A percentile compares a stretch with the other conserved stretches of the same genome.
phyloP scores from a whole-genome alignment of 2,329 filamentous ascomycete genomes.

The Xylariaceae sp. region DNA sequence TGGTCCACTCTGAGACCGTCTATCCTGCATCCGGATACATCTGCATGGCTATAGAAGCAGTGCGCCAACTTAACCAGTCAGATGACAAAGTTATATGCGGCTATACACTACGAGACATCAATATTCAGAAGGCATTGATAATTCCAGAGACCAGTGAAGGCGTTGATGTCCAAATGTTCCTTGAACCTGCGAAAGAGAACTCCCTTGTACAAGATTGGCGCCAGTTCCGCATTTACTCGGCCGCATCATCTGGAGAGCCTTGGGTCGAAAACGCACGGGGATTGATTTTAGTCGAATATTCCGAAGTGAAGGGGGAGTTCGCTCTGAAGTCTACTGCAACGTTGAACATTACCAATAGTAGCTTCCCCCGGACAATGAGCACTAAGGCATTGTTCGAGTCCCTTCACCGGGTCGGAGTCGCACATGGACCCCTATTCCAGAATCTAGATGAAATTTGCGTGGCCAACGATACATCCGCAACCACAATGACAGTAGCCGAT shows the following conservation, averaged over 20 bases:
- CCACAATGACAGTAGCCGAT: constrained; percentile 7
- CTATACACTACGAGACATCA: constrained; percentile 21
- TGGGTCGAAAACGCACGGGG: constrained; percentile 29
- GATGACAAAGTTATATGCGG: neutral
- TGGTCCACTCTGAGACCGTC: constrained; percentile 16
- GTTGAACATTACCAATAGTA: neutral
- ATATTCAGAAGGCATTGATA: constrained; percentile 17
- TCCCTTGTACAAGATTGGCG: constrained; percentile 16
- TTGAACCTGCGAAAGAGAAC: constrained; percentile 7
- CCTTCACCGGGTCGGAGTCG: constrained; percentile 23
- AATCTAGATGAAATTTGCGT: constrained; percentile 22
- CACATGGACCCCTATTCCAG: constrained; percentile 34
- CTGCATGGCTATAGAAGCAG: constrained; percentile 29
- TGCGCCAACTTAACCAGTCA: constrained; percentile 10
- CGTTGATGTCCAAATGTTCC: constrained; percentile 24
- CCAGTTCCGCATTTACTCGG: constrained; percentile 12
- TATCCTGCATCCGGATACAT: constrained; percentile 30
- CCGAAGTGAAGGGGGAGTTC: neutral
- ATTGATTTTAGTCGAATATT: constrained; percentile 10
- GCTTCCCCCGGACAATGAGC: constrained; percentile 24
- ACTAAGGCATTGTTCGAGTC: constrained; percentile 28
- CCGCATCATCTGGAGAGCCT: neutral
- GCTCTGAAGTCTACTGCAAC: neutral
- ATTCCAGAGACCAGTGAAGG: constrained; percentile 24
- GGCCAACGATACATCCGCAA: neutral